These are phyloP conservation scores for Ramichloridium luteum DNA, from an alignment of 2,329 filamentous ascomycete genomes.

Conservation along the genomic window DNA sequence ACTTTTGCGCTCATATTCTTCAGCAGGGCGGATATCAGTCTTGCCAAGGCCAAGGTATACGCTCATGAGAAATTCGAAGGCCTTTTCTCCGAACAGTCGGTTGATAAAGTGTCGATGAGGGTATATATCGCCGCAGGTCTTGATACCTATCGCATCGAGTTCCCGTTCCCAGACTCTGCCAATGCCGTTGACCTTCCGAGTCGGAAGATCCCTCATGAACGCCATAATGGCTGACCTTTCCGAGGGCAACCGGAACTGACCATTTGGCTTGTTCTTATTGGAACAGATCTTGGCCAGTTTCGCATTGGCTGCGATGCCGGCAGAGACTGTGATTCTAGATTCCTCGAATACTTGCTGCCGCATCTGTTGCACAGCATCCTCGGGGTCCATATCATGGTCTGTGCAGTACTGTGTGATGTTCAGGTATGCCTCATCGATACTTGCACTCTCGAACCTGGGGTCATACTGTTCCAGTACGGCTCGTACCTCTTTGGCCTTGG, in stretches of 20 bases:
- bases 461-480: slow-evolving; percentile 79
- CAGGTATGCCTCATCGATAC: slow-evolving; percentile 91
- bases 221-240: slow-evolving; percentile 64
- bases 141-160: slow-evolving; percentile 73
- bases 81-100: slow-evolving; percentile 81
- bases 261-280: slow-evolving; percentile 93
- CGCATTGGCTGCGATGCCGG: slow-evolving; percentile 86
- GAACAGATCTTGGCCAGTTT: slow-evolving; percentile 92
- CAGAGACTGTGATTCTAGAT: slow-evolving; percentile 78
- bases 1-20: slow-evolving; percentile 84
- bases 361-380: slow-evolving; percentile 65
- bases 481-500: slow-evolving; percentile 80
- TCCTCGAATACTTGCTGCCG: slow-evolving; percentile 62
- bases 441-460: slow-evolving; percentile 79
- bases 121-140: slow-evolving; percentile 81
- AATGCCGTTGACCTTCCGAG: slow-evolving; percentile 88
- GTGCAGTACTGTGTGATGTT: slow-evolving; percentile 81
- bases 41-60: slow-evolving; percentile 78
- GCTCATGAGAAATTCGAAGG: slow-evolving; percentile 71
- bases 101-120: slow-evolving; percentile 58
- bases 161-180: slow-evolving; percentile 88
- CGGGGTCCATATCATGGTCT: slow-evolving; percentile 54
- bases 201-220: slow-evolving; percentile 75
- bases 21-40: slow-evolving; percentile 72
- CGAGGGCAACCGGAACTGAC: slow-evolving; percentile 65